Evolutionary conservation across 495 filamentous ascomycete genomes (phyloP), one percentile per base, ranked within the genome.

Genomic region (Rostrohypoxylon terebratum): DNA sequence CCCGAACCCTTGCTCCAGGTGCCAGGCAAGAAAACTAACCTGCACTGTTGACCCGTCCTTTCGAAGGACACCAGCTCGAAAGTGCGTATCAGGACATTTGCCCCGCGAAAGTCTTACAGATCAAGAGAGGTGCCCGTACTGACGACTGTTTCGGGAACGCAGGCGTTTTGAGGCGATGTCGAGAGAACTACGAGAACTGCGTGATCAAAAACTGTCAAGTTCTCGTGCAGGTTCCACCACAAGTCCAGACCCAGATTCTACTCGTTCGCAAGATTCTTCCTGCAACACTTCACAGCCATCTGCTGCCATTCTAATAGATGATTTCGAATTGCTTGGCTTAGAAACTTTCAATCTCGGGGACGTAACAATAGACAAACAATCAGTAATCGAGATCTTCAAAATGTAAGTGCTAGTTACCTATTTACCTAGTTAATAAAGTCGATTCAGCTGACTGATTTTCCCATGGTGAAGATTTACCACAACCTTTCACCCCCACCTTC

Each of bases 151-250:
- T 7, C 16, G 4, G 4, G 48, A 55, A 10, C 53, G 48, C 44
- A 78, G 76, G 47, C 68, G 76, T 18, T 62, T 78, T 28, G 76
- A 78, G 53, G 76, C 76, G 8, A 78, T 78, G 76, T 78, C 76
- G 6, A 78, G 68, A 54, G 76, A 78, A 50, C 50, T 78, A 9
- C 72, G 71, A 57, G 76, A 78, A 53, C 76, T 78, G 38, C 71
- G 76, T n/a, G 72, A 68, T 18, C 76, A 74, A 36, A 67, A 63
- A 58, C 20, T 54, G 68, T 50, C 59, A 64, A 53, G 66, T 54
- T 33, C 53, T 10, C 66, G 67, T 23, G 66, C 66, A 8, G 60
- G 64, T 23, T 75, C 73, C 11, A 70, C 74, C 11, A 69, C 72
- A 11, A 77, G 69, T 31, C 66, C 72, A 16, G 75, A 77, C 23